Base-by-base conservation (phyloP, 768 basidiomycete genomes). In the Gautieria morchelliformis region DNA sequence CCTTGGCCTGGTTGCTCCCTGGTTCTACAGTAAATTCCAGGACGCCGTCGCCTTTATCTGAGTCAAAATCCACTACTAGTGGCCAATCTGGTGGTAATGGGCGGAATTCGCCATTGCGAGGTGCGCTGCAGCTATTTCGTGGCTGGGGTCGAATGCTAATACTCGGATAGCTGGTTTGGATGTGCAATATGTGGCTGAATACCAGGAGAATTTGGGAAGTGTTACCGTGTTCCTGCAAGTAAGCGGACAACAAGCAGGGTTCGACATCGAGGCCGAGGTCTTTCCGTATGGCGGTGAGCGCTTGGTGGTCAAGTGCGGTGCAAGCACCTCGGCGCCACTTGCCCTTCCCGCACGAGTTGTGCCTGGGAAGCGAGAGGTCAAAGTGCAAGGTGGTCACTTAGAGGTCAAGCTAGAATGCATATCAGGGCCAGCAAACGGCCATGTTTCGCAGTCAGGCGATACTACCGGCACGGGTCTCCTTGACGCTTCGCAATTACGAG, bases 191-290 rank as follows among this genome's bases (percentile, higher is more conserved):
- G 71, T 85, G 27, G 81, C 82, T 1, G 94, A 96, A 69, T 80
- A 90, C 64, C 92, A 94, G 65, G 89, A 93, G 66, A 89, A 83
- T 57, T 79, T 97, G 4, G 82, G 84, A 22, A 85, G 86, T 50
- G 77, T 95, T 32, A 74, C 91, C 37, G 79, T 91, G 22, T 87
- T 91, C 66, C 72, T 93, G 52, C 79, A 79, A 20, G 71, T 83
- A 33, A 74, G 74, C 1, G 79, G 80, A 3, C 65, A 74, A 4
- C 39, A 46, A 39, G 14, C 59, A 49, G 77, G 78, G 2, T 68
- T 73, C 11, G 79, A 82, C 52, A 69, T 86, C 20, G 81, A 81
- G 63, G 85, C 87, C 0, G 86, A 89, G 61, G 82, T 89, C 12
- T 68, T 83, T 5, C 75, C 79, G 0, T 72, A 78, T 15, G 64